Evolutionary conservation across 768 basidiomycete genomes (phyloP).

Genomic region (Phlebiopsis flavidoalba): DNA sequence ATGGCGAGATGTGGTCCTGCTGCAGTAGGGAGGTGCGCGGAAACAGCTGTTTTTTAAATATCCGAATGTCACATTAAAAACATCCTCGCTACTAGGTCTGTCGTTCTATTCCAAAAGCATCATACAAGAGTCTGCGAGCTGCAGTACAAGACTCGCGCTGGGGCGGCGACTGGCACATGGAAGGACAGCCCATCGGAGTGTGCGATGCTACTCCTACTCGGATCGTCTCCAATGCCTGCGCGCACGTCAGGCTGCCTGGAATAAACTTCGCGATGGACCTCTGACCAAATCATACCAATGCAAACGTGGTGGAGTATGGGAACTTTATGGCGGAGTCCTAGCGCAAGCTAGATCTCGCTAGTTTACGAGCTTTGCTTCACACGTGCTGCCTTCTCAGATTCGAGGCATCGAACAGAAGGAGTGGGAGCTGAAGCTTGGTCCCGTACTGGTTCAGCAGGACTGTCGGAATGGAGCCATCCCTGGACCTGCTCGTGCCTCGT

Average conservation of each 20-base stretch:
- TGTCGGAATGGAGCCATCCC: constrained; percentile 63
- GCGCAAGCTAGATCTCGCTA: constrained; percentile 33
- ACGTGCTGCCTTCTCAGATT: constrained; percentile 43
- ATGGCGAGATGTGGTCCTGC: constrained; percentile 7
- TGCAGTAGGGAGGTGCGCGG: constrained; percentile 18
- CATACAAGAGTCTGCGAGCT: constrained; percentile 11
- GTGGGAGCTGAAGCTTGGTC: constrained; percentile 38
- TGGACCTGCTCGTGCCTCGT: constrained; percentile 57
- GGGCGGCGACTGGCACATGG: constrained; percentile 37
- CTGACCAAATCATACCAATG: constrained; percentile 31
- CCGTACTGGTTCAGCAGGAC: constrained; percentile 42
- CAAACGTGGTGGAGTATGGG: constrained; percentile 43
- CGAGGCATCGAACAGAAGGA: constrained; percentile 40
- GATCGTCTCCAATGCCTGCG: constrained; percentile 36
- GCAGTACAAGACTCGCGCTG: constrained; percentile 28
- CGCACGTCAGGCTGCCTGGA: constrained; percentile 19
- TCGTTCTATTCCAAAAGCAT: constrained; percentile 9
- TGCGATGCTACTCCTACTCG: constrained; percentile 21
- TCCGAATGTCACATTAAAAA: neutral
- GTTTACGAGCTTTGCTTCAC: constrained; percentile 37
- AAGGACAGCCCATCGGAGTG: constrained; percentile 31
- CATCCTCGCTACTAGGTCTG: constrained; percentile 14
- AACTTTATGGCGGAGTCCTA: constrained; percentile 54
- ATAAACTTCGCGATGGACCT: constrained; percentile 9
- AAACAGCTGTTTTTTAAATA: neutral